These are phyloP conservation scores for Groenewaldozyma sp. DNA, from an alignment of 1,139 yeast species.

Conservation along the genomic window DNA sequence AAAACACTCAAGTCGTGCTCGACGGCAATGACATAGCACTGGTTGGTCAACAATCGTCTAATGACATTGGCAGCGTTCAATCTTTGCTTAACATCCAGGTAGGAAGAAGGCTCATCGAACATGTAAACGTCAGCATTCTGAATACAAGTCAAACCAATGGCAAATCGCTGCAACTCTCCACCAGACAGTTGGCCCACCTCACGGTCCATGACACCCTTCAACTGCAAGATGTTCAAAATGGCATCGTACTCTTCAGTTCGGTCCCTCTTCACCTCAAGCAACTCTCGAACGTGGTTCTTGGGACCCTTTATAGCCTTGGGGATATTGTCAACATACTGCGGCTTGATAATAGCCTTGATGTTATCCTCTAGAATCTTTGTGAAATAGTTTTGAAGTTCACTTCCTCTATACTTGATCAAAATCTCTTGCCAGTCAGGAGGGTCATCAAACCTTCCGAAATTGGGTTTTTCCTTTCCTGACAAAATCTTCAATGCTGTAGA, in stretches of 20 bases:
- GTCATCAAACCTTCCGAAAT: conserved; percentile 83
- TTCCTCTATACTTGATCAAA: conserved; percentile 84
- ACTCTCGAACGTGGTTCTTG: conserved; percentile 75
- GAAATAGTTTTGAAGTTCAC: conserved; percentile 92
- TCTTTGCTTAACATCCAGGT: conserved; percentile 97
- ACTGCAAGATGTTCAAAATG: conserved; percentile 61
- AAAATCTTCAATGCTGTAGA: conserved; percentile 95
- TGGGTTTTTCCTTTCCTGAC: conserved; percentile 98
- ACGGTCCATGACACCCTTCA: conserved; percentile 65
- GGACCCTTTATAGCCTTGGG: conserved; percentile 95
- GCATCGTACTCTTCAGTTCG: conserved; percentile 54
- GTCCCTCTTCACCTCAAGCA: conserved; percentile 66
- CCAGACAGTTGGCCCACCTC: conserved; percentile 87
- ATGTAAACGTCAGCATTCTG: conserved; percentile 92
- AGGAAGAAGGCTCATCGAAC: conserved; percentile 99
- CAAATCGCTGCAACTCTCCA: conserved; percentile 98
- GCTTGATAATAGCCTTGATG: conserved; percentile 90
- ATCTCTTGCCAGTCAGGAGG: conserved; percentile 98
- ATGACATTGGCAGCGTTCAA: conserved; percentile 92
- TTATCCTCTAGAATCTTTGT: conserved; percentile 89
- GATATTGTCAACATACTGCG: conserved; percentile 94
- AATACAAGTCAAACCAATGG: conserved; percentile 94
- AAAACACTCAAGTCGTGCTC: conserved; percentile 97
- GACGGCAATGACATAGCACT: conserved; percentile 82
- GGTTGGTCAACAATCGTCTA: conserved; percentile 68